These are phyloP conservation scores for Xylariaceae sp. DNA, from an alignment of 2,329 filamentous ascomycete genomes.

Conservation along the genomic window DNA sequence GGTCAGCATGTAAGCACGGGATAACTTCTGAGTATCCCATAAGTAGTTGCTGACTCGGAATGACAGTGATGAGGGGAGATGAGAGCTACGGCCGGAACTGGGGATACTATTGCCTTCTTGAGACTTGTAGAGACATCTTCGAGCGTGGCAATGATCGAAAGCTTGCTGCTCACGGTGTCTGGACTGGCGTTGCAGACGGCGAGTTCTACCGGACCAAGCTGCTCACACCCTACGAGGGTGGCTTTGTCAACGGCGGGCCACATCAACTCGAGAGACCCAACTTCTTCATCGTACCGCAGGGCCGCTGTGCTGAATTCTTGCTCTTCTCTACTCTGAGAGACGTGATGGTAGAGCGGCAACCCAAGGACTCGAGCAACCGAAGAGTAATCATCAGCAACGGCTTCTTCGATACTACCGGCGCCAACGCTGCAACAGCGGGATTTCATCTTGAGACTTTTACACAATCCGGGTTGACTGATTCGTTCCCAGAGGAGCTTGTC, in stretches of 20 bases:
- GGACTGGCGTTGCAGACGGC: slow-evolving; percentile 7
- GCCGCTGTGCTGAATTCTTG: slow-evolving; percentile 21
- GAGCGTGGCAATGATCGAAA: slow-evolving; percentile 17
- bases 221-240: slow-evolving; percentile 9
- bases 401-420: slow-evolving; percentile 23
- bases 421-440: slow-evolving; percentile 17
- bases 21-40: too few species aligned
- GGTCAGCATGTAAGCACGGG: slow-evolving; percentile 23
- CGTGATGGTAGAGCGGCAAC: slow-evolving; percentile 1
- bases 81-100: slow-evolving; percentile 27
- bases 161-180: slow-evolving; percentile 5
- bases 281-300: slow-evolving; percentile 25
- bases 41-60: not conserved
- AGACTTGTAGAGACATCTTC: slow-evolving; percentile 24
- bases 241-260: slow-evolving; percentile 21
- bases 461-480: slow-evolving; percentile 14
- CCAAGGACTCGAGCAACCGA: not conserved
- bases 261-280: slow-evolving; percentile 18
- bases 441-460: slow-evolving; percentile 19
- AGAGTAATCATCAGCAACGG: slow-evolving; percentile 20
- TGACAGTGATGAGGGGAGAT: slow-evolving; percentile 23
- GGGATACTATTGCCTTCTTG: slow-evolving; percentile 25
- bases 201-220: slow-evolving; percentile 14
- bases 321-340: slow-evolving; percentile 20
- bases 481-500: slow-evolving; percentile 14